Evolutionary conservation across 2,329 filamentous ascomycete species (phyloP).

Genomic region (Exophiala aquamarina): DNA sequence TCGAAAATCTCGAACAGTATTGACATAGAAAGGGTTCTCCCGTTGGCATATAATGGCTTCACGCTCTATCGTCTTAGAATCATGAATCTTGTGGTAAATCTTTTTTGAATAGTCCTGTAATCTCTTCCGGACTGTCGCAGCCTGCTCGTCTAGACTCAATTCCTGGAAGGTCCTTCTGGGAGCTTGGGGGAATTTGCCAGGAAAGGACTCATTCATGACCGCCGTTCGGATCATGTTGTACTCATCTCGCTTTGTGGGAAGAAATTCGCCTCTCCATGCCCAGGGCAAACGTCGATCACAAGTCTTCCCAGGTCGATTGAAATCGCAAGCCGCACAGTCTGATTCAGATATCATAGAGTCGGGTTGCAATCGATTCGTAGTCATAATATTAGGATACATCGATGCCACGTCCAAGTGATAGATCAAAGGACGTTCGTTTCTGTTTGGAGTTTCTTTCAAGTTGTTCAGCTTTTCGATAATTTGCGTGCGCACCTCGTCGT

Average conservation of each 20-base stretch:
- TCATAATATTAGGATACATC: conserved; percentile 99
- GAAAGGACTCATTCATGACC: conserved; percentile 88
- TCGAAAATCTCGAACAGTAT: conserved; percentile 93
- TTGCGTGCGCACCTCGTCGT: conserved; percentile 79
- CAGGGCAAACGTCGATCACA: conserved; percentile 93
- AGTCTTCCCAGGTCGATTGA: conserved; percentile 95
- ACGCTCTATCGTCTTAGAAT: conserved; percentile 84
- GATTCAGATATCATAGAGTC: conserved; percentile 99
- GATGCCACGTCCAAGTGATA: conserved; percentile 98
- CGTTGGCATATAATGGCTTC: conserved; percentile 98
- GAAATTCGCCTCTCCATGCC: conserved; percentile 96
- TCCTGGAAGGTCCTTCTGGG: conserved; percentile 77
- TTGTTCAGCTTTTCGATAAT: conserved; percentile 70
- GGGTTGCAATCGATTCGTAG: conserved; percentile 92
- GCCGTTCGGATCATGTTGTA: conserved; percentile 98
- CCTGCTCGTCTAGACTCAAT: conserved; percentile 77
- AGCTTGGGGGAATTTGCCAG: conserved; percentile 70
- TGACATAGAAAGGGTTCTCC: conserved; percentile 97
- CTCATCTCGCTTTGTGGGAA: conserved; percentile 93
- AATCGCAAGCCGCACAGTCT: conserved; percentile 95
- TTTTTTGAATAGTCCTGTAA: conserved; percentile 94
- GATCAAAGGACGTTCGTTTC: conserved; percentile 82
- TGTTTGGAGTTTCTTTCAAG: conserved; percentile 79
- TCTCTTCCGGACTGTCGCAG: conserved; percentile 76
- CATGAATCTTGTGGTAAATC: conserved; percentile 99